Conservation (phyloP, 306 rosid genomes). For the Casuarina equisetifolia region DNA sequence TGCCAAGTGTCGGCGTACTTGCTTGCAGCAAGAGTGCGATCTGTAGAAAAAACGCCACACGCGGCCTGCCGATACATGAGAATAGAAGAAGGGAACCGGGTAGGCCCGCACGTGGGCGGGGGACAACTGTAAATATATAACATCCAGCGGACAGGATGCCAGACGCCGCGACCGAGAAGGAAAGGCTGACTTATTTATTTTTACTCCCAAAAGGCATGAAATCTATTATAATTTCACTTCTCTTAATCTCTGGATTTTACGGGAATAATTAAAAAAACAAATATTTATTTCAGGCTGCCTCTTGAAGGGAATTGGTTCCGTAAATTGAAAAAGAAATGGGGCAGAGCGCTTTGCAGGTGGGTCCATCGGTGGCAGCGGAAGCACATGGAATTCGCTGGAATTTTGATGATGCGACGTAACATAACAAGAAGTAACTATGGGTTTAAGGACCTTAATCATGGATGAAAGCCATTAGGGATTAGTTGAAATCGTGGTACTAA, state of each 20-base stretch:
- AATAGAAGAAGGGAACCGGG: constrained; percentile 10
- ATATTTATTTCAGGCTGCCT: too few species aligned
- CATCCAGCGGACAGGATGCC: constrained; percentile 1
- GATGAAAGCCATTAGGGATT: not conserved
- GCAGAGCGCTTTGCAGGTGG: not conserved
- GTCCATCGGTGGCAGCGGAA: constrained; percentile 18
- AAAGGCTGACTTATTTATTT: too few species aligned
- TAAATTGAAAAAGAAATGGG: too few species aligned
- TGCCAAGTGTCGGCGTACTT: not conserved
- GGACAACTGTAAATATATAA: constrained; percentile 34
- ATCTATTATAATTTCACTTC: too few species aligned
- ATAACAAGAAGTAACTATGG: not conserved
- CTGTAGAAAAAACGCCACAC: not conserved
- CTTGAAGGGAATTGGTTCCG: too few species aligned
- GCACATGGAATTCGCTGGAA: constrained; percentile 36
- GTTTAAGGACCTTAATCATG: too few species aligned
- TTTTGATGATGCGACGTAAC: not conserved
- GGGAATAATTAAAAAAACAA: too few species aligned
- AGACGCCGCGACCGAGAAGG: too few species aligned
- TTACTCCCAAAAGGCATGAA: too few species aligned
- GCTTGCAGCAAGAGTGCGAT: not conserved
- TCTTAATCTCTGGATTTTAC: too few species aligned
- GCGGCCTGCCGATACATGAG: constrained; percentile 14
- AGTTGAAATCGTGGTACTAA: not conserved
- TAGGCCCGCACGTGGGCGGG: constrained; percentile 39